phyloP scores from a whole-genome alignment of 176 grass and related monocot species.

The Carex littledalei region DNA sequence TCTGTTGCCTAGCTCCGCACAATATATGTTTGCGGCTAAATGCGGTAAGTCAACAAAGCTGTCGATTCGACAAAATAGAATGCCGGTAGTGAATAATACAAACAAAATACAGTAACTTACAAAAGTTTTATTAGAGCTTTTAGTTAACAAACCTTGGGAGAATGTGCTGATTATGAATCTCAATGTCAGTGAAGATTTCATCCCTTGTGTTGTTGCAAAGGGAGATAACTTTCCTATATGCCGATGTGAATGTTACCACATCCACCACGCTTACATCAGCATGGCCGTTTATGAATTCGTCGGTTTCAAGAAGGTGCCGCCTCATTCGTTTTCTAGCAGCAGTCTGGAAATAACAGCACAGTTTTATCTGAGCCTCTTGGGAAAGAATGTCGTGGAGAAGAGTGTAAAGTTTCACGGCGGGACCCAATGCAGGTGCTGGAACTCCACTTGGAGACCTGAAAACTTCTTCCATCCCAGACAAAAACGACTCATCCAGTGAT shows the following conservation, averaged over 20 bases:
- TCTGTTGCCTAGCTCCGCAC: conserved; percentile 76
- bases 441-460: conserved; percentile 75
- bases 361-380: conserved; percentile 87
- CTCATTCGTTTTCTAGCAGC: conserved; percentile 87
- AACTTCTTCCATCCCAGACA: conserved; percentile 68
- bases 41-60: conserved; percentile 92
- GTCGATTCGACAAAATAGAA: conserved; percentile 22
- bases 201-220: conserved; percentile 80
- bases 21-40: conserved; percentile 78
- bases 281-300: conserved; percentile 65
- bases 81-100: not conserved
- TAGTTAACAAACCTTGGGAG: conserved; percentile 58
- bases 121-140: not conserved
- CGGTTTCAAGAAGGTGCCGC: conserved; percentile 85
- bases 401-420: conserved; percentile 86
- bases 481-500: conserved; percentile 67
- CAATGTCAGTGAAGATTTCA: conserved; percentile 98
- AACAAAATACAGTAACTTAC: not conserved
- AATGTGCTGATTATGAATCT: conserved; percentile 97
- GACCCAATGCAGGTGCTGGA: conserved; percentile 63
- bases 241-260: conserved; percentile 59
- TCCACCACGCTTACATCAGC: conserved; percentile 63
- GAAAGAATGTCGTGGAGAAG: conserved; percentile 93
- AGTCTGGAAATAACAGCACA: conserved; percentile 94
- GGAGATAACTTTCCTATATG: conserved; percentile 88